phyloP scores from a whole-genome alignment of 352 stramenopile species.

The Phytopythium helicoides region DNA sequence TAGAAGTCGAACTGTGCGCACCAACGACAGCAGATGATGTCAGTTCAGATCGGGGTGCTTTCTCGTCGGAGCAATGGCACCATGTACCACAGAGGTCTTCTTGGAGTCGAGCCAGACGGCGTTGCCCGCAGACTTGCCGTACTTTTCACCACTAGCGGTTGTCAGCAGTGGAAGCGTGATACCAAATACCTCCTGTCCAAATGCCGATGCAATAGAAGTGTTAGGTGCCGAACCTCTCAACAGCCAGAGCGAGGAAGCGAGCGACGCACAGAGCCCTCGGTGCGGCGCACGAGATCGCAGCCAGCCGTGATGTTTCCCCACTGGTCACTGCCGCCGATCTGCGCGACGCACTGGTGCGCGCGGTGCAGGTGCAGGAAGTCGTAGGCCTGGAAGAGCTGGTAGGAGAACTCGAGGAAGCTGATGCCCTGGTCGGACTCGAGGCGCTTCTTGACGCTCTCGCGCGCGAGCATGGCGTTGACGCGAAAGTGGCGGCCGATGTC shows the following conservation, averaged over 20 bases:
- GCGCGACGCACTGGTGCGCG: conserved; percentile 89
- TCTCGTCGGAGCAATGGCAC: conserved; percentile 44
- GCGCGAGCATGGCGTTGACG: conserved; percentile 98
- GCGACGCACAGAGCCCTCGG: conserved; percentile 56
- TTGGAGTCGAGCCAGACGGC: conserved; percentile 97
- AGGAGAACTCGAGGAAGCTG: conserved; percentile 99
- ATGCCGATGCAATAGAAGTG: too few relatives aligned
- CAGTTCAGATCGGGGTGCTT: conserved; percentile 5
- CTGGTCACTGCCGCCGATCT: conserved; percentile 99
- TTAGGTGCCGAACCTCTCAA: conserved; percentile 3
- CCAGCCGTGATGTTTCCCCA: conserved; percentile 99
- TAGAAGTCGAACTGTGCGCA: conserved; percentile 88
- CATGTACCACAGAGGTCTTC: conserved; percentile 94
- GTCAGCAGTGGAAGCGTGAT: conserved; percentile 97
- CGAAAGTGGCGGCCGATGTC: conserved; percentile 96
- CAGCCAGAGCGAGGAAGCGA: conserved; percentile 1
- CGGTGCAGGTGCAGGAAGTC: conserved; percentile 97
- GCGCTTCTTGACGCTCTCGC: conserved; percentile 97
- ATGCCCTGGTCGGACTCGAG: conserved; percentile 94
- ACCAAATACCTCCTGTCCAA: conserved; percentile 86
- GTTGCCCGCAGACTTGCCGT: conserved; percentile 98
- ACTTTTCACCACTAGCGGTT: conserved; percentile 97
- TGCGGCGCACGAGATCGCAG: conserved; percentile 94
- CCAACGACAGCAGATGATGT: conserved; percentile 2
- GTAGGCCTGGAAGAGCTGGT: conserved; percentile 99